Evolutionary conservation across 169 alveolate genomes (phyloP), one percentile per base, ranked within the genome.

Genomic region (Plasmodium vinckei): DNA sequence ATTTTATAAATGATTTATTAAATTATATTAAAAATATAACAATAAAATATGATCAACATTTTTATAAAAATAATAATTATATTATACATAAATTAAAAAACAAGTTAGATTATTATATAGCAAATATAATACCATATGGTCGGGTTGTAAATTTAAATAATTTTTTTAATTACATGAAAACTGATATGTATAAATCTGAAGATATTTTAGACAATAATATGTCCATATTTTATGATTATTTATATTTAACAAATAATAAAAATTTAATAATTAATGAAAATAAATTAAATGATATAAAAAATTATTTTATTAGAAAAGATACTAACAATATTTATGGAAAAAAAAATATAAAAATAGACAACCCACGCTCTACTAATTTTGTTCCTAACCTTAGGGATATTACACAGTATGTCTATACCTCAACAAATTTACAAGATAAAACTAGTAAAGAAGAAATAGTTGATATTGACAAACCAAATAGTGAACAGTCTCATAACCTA

Each of bases 151-250:
- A 42, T 42, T 9, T 42, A 23, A 75, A 42, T 23, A 15, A 33
- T 75, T 75, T 75, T 27, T 60, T 63, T 19, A 53, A 75, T 64
- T 75, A 51, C 6, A 23, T 75, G 15, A 17, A 61, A 27, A 68
- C 42, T 25, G 88, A 61, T 42, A 75, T 75, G 54, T 61, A 75
- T 56, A 75, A 75, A 75, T 12, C 54, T 53, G 88, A 42, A 13
- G 75, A 75, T 67, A 49, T 75, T 75, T 56, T 75, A 27, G 60
- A 57, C 6, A 75, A 68, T 49, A 25, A 42, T 21, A 39, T 57
- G 4, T 72, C 59, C 71, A 60, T 44, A 13, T 72, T 72, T 72
- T 72, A 72, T 57, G 47, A 75, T 51, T 75, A 63, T 49, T 19
- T 75, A 42, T 63, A 47, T 53, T 47, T 75, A 53, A 67, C 1